A percentile compares a stretch with the other conserved stretches of the same genome.
These are phyloP conservation scores for Trichaptum fuscoviolaceum DNA, from an alignment of 768 basidiomycete genomes.

Conservation along the genomic window DNA sequence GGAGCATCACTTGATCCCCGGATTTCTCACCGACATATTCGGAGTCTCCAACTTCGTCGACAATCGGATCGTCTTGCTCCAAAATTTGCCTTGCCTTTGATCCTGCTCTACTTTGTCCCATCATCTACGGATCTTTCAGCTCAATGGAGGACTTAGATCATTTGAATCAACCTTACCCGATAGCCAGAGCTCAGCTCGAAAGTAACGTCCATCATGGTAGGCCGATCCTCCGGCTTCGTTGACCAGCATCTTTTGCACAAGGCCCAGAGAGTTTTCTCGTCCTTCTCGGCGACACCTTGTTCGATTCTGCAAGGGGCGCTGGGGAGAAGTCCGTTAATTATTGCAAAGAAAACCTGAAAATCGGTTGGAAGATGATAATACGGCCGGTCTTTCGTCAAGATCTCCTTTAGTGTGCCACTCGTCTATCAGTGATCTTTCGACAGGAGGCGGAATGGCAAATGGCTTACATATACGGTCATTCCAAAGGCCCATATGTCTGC, in stretches of 20 bases:
- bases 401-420: background rate
- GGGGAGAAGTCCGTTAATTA: background rate
- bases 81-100: background rate
- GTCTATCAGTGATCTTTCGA: background rate
- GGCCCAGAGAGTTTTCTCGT: background rate
- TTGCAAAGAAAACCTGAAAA: background rate
- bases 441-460: background rate
- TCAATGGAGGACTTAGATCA: background rate
- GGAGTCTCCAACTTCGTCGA: background rate
- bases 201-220: background rate
- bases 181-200: background rate
- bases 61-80: background rate
- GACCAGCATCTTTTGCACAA: background rate
- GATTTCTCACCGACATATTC: background rate
- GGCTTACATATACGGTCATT: background rate
- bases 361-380: background rate
- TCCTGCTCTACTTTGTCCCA: background rate
- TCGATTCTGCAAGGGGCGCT: background rate
- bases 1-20: background rate
- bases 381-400: background rate
- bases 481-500: conserved; percentile 3
- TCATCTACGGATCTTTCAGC: background rate
- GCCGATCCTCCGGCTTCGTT: background rate
- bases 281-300: background rate
- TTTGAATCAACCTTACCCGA: background rate